Conservation (phyloP, 768 basidiomycete species). For the Lactifluus subvellereus region DNA sequence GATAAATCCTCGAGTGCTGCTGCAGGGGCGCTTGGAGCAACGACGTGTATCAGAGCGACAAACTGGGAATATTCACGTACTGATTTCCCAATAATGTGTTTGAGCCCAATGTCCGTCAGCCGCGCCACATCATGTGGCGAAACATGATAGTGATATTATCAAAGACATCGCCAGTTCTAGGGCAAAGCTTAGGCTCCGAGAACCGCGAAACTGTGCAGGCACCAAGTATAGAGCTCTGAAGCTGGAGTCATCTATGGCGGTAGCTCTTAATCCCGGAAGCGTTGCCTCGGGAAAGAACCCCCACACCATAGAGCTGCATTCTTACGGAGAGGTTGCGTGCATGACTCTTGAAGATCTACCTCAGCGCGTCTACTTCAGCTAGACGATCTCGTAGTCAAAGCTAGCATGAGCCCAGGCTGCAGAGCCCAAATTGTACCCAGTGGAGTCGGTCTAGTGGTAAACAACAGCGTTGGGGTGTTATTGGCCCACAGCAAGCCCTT, state of each 20-base stretch:
- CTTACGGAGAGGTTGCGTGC: too few relatives aligned
- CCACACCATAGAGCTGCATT: too few relatives aligned
- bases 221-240: neutral
- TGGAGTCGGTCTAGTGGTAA: neutral
- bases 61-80: neutral
- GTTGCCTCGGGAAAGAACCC: too few relatives aligned
- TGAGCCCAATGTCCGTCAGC: neutral
- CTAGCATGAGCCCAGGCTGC: neutral
- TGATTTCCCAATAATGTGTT: neutral
- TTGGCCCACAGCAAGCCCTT: neutral
- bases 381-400: neutral
- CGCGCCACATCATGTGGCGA: neutral
- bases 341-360: too few relatives aligned
- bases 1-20: neutral
- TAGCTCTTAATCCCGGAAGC: neutral
- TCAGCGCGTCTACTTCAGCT: neutral
- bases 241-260: neutral
- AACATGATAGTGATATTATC: neutral
- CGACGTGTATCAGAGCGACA: neutral
- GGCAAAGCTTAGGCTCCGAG: neutral
- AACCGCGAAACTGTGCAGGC: neutral
- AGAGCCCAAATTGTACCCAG: neutral
- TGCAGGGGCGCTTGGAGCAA: neutral
- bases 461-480: neutral
- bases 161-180: neutral